A percentile compares a stretch with the other conserved stretches of the same genome.
phyloP scores from a whole-genome alignment of 257 asterid species.

The Echites panduratus region DNA sequence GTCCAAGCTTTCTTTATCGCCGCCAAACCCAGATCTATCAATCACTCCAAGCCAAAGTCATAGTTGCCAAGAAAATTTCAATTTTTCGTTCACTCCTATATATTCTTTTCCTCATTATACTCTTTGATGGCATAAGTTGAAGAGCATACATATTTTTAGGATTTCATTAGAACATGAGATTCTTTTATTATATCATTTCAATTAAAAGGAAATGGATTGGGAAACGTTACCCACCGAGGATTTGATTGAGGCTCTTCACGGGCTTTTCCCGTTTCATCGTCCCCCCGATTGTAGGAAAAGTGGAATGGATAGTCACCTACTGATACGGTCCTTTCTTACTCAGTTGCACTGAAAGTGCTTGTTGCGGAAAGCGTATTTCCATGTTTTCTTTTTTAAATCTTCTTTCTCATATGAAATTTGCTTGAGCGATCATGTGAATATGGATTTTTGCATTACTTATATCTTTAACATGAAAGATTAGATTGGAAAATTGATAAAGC shows the following conservation, averaged over 20 bases:
- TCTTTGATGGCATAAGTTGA: neutral
- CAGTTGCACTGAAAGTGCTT: too few relatives aligned
- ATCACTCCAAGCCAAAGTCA: neutral
- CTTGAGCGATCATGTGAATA: too few relatives aligned
- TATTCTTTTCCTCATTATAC: neutral
- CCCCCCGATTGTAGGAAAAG: neutral
- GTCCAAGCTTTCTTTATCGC: too few relatives aligned
- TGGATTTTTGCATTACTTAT: too few relatives aligned
- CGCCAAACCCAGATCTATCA: too few relatives aligned
- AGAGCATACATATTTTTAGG: slow-evolving; percentile 21
- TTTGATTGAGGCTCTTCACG: slow-evolving; percentile 82
- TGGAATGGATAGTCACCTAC: too few relatives aligned
- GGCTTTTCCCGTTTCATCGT: slow-evolving; percentile 5
- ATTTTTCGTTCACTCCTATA: neutral
- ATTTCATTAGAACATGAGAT: slow-evolving; percentile 10
- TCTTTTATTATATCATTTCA: neutral
- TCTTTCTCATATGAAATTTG: too few relatives aligned
- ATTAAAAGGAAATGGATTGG: slow-evolving; percentile 59
- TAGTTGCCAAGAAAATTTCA: neutral
- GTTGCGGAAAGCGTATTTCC: too few relatives aligned
- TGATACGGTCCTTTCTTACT: too few relatives aligned
- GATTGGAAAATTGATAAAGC: too few relatives aligned
- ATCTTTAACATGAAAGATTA: too few relatives aligned
- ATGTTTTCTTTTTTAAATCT: too few relatives aligned
- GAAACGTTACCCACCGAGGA: slow-evolving; percentile 82